Base-by-base conservation (phyloP, 2,329 filamentous ascomycete species). In the Fusarium nygamai region DNA sequence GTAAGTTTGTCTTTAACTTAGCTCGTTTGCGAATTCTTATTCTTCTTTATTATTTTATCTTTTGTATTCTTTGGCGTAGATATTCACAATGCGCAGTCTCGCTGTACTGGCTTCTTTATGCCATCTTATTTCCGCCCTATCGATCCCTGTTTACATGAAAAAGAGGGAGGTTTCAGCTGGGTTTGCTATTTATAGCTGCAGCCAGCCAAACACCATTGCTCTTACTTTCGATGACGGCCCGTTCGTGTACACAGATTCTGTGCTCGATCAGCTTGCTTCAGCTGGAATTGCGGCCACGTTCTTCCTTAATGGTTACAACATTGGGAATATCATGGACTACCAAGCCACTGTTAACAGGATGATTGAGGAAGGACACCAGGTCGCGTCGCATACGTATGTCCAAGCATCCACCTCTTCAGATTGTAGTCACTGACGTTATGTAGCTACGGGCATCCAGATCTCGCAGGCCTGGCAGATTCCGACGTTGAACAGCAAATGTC, bases 171-270 rank as follows among this genome's bases (percentile, higher is more conserved):
- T 66, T 20, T 34, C 60, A 34, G 36, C 53, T 14, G 67, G 67
- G 2, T 3, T 50, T 5, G 53, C 67, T 4, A 48, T 70, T 12
- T 70, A 70, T 24, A 66, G 66, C n/a, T 70, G 67, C 6, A 70
- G 66, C 16, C 38, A 51, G 7, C 34, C 53, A 12, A 44, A 62
- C 4, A 70, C 67, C 8, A 46, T 70, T 20, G 67, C 67, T 17
- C 66, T 70, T 17, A 70, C 67, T 14, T 70, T 70, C 27, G 67
- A 70, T n/a, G 67, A 70, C 12, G 67, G 67, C 5, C 67, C 67
- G 0, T 70, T 50, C 2, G 24, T 65, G 2, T 66, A 70, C 19
- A 70, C 67, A 1, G 66, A 70, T 4, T 70, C 67, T 12, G 67
- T 70, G 0, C 67, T 70, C 8, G 66, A 70, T n/a, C 67, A 70